Evolutionary conservation across 352 stramenopile genomes (phyloP).

Genomic region (Aphanomyces stellatus): DNA sequence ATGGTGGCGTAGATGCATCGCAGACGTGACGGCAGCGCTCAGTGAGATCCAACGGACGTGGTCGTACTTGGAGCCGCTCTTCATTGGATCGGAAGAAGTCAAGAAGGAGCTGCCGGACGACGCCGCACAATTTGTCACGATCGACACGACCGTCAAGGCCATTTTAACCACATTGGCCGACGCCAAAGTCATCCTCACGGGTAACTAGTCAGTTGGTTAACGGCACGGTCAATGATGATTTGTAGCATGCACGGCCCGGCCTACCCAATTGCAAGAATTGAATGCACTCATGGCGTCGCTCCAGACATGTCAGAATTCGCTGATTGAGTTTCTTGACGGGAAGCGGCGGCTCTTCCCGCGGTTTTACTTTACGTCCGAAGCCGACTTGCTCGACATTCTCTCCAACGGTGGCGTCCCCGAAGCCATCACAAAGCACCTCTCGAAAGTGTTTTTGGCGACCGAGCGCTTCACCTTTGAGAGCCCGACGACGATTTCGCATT

Average conservation of each 20-base stretch:
- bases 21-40: slow-evolving; percentile 81
- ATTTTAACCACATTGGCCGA: neutral
- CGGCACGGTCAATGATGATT: slow-evolving; percentile 25
- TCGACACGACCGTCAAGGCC: slow-evolving; percentile 73
- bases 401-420: slow-evolving; percentile 86
- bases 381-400: slow-evolving; percentile 91
- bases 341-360: slow-evolving; percentile 88
- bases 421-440: slow-evolving; percentile 86
- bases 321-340: slow-evolving; percentile 92
- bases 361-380: slow-evolving; percentile 95
- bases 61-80: slow-evolving; percentile 93
- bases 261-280: slow-evolving; percentile 57
- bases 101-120: slow-evolving; percentile 91
- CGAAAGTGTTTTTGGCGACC: slow-evolving; percentile 81
- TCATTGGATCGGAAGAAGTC: slow-evolving; percentile 92
- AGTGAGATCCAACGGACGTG: slow-evolving; percentile 93
- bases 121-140: slow-evolving; percentile 73
- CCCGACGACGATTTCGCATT: slow-evolving; percentile 70
- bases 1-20: slow-evolving; percentile 37
- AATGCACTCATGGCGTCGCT: slow-evolving; percentile 66
- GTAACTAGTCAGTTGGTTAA: neutral
- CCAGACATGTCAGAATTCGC: slow-evolving; percentile 89
- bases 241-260: slow-evolving; percentile 46
- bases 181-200: slow-evolving; percentile 35
- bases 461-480: slow-evolving; percentile 54